A percentile compares a stretch with the other conserved stretches of the same genome.
phyloP scores from a whole-genome alignment of 1,139 yeast genomes.

The Debaryomyces sp. region DNA sequence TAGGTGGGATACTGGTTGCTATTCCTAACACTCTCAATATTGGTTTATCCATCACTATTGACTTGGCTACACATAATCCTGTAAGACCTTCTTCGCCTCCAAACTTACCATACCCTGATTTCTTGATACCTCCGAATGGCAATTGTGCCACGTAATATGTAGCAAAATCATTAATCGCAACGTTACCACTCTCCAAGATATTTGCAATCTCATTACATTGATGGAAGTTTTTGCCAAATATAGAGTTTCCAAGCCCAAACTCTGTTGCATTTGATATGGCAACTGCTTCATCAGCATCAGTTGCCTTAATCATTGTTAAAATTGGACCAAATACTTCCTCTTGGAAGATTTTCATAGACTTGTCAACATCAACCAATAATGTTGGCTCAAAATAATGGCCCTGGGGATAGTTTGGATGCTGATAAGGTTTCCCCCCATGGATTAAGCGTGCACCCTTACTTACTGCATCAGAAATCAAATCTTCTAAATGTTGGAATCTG shows the following conservation, averaged over 20 bases:
- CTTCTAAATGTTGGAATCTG: conserved; percentile 68
- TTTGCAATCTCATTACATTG: conserved; percentile 66
- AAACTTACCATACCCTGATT: conserved; percentile 94
- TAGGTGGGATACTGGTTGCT: conserved; percentile 81
- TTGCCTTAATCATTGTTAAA: conserved; percentile 74
- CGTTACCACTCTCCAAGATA: conserved; percentile 77
- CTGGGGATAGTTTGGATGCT: conserved; percentile 90
- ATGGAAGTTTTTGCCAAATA: conserved; percentile 66
- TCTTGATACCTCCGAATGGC: conserved; percentile 93
- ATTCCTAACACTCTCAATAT: conserved; percentile 60
- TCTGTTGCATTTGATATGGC: conserved; percentile 83
- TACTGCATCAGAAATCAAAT: conserved; percentile 72
- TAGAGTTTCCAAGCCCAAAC: conserved; percentile 89
- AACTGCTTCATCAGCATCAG: conserved; percentile 66
- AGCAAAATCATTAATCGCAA: conserved; percentile 96
- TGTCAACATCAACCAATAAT: conserved; percentile 75
- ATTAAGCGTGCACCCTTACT: conserved; percentile 76
- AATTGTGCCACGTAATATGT: conserved; percentile 92
- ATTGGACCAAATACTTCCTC: conserved; percentile 96
- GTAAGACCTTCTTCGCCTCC: conserved; percentile 96
- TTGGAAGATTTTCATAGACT: conserved; percentile 76
- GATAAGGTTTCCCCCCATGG: conserved; percentile 75
- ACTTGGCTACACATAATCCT: conserved; percentile 84
- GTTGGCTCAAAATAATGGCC: conserved; percentile 95
- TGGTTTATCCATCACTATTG: conserved; percentile 81